Conservation (phyloP, 225 moss, liverwort and hornwort species). For the Sphagnum contortum region DNA sequence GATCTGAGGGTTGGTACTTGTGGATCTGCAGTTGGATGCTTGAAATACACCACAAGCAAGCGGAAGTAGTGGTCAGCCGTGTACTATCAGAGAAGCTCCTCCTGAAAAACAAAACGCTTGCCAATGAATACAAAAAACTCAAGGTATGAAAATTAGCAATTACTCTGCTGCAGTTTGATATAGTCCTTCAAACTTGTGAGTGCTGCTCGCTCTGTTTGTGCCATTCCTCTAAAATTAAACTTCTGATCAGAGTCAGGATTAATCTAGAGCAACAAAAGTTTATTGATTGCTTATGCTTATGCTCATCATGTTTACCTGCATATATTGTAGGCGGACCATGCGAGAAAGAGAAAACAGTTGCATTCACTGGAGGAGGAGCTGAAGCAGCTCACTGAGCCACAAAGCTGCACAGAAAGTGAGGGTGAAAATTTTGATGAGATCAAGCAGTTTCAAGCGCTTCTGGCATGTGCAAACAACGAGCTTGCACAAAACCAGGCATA, state of each 20-base stretch:
- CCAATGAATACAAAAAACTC: conserved; percentile 41
- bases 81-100: conserved; percentile 55
- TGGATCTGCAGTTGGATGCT: conserved; percentile 38
- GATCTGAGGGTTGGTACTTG: not conserved
- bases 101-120: conserved; percentile 40
- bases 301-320: too few species aligned
- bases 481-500: conserved; percentile 12
- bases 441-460: conserved; percentile 42
- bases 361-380: conserved; percentile 42
- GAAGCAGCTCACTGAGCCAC: conserved; percentile 29
- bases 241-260: too few species aligned
- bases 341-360: conserved; percentile 41
- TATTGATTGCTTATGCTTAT: too few species aligned
- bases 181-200: too few species aligned
- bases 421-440: conserved; percentile 55
- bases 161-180: too few species aligned
- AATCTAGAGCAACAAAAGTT: too few species aligned
- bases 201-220: too few species aligned
- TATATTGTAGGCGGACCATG: conserved; percentile 32
- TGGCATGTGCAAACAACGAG: conserved; percentile 14
- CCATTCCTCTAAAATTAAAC: too few species aligned
- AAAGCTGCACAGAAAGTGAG: conserved; percentile 34
- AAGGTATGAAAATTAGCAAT: conserved; percentile 16
- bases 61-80: conserved; percentile 55
- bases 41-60: conserved; percentile 60